These are phyloP conservation scores for Cordyceps cateniannulata DNA, from an alignment of 2,329 filamentous ascomycete species.

Conservation along the genomic window DNA sequence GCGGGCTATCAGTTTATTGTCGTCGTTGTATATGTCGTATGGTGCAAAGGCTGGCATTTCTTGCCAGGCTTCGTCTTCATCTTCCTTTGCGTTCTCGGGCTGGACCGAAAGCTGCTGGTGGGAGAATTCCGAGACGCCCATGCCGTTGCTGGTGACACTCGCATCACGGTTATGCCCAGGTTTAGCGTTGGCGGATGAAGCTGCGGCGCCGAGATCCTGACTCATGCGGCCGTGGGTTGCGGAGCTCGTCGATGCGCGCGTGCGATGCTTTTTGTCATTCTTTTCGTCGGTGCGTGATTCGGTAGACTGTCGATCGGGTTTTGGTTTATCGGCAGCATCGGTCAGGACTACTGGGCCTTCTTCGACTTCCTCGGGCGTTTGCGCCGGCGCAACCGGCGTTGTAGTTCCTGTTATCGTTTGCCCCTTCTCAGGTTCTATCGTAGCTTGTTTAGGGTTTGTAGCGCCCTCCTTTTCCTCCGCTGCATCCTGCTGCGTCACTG, in stretches of 20 bases:
- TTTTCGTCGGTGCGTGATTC: background rate
- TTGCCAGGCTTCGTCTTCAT: constrained; percentile 74
- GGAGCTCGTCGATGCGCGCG: background rate
- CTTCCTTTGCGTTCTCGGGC: constrained; percentile 45
- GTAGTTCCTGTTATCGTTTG: background rate
- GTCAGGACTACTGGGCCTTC: background rate
- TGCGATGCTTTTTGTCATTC: background rate
- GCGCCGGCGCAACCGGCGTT: background rate
- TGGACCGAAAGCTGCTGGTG: constrained; percentile 69
- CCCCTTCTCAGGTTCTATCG: background rate
- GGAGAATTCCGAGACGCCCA: constrained; percentile 72
- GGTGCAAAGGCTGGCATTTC: constrained; percentile 89
- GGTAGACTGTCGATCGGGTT: background rate
- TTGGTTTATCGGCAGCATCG: constrained; percentile 9
- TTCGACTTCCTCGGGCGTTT: background rate
- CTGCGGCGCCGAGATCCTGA: background rate
- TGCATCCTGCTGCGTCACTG: background rate
- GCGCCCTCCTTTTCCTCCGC: background rate
- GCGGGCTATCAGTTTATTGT: constrained; percentile 77
- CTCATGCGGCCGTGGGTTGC: constrained; percentile 4
- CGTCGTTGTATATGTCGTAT: constrained; percentile 93
- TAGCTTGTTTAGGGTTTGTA: background rate
- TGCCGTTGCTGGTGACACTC: constrained; percentile 31
- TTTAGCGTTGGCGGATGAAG: constrained; percentile 4
- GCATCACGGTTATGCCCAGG: constrained; percentile 29